Evolutionary conservation across 2,329 filamentous ascomycete species (phyloP).

Genomic region (Eutypa lata): DNA sequence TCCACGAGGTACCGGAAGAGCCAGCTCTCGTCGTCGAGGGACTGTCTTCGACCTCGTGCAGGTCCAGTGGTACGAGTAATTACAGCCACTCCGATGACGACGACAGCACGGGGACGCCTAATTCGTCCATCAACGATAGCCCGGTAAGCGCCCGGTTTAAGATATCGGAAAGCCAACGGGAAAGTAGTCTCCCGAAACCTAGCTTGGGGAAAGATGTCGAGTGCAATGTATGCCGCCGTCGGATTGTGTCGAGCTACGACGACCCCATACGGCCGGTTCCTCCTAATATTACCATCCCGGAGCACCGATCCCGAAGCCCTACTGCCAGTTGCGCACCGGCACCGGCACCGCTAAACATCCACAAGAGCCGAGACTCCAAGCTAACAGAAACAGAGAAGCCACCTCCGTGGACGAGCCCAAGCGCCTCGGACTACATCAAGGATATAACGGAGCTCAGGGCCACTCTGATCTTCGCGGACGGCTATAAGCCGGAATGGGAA

Average conservation of each 20-base stretch:
- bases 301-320: background rate
- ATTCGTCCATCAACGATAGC: conserved; percentile 15
- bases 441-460: conserved; percentile 20
- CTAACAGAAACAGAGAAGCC: conserved; percentile 13
- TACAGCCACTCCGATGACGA: conserved; percentile 14
- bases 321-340: background rate
- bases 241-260: no score
- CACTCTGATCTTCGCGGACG: conserved; percentile 6
- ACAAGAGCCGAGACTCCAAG: conserved; percentile 11
- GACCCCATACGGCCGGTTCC: no score
- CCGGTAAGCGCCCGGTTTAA: background rate
- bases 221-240: no score
- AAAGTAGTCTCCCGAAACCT: background rate
- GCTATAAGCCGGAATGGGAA: conserved; percentile 19
- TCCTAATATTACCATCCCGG: no score
- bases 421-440: conserved; percentile 19
- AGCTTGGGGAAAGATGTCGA: no score
- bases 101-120: conserved; percentile 13
- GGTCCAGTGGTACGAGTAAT: conserved; percentile 9
- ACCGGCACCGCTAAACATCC: conserved; percentile 14
- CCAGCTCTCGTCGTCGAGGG: conserved; percentile 3
- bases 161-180: background rate
- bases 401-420: conserved; percentile 5
- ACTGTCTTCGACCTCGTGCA: conserved; percentile 5
- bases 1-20: conserved; percentile 8